phyloP scores from a whole-genome alignment of 148 eudicot genomes.

The Silene conica region DNA sequence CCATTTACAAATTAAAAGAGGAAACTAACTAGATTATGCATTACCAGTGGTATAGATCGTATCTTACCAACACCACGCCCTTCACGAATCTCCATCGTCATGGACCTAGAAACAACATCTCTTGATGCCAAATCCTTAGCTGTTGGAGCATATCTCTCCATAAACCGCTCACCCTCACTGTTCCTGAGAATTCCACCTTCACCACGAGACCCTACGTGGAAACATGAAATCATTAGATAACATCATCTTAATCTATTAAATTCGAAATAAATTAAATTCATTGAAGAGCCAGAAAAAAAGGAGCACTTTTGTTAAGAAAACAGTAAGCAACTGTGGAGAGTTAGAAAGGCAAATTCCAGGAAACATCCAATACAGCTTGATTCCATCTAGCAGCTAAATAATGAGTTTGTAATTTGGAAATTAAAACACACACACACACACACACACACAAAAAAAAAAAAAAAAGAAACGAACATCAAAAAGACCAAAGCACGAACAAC shows the following conservation, averaged over 20 bases:
- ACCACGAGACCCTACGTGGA: conserved; percentile 84
- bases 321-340: not conserved
- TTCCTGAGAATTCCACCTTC: conserved; percentile 97
- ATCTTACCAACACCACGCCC: conserved; percentile 98
- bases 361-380: not conserved
- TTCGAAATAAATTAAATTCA: not conserved
- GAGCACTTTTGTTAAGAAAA: not conserved
- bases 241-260: not conserved
- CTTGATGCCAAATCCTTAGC: conserved; percentile 99
- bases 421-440: too few relatives aligned
- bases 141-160: conserved; percentile 99
- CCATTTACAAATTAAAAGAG: not conserved
- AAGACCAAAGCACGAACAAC: conserved; percentile 7
- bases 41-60: not conserved
- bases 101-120: conserved; percentile 94
- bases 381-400: not conserved
- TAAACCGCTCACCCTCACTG: conserved; percentile 95
- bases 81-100: conserved; percentile 99
- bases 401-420: not conserved
- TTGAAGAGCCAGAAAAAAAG: not conserved
- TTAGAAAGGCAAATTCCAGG: not conserved
- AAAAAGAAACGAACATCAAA: too few relatives aligned
- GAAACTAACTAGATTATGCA: not conserved
- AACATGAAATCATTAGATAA: conserved; percentile 14
- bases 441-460: not conserved